Evolutionary conservation across 2,329 filamentous ascomycete species (phyloP), one percentile per base, ranked within the genome.

Genomic region (Botrytis pseudocinerea): DNA sequence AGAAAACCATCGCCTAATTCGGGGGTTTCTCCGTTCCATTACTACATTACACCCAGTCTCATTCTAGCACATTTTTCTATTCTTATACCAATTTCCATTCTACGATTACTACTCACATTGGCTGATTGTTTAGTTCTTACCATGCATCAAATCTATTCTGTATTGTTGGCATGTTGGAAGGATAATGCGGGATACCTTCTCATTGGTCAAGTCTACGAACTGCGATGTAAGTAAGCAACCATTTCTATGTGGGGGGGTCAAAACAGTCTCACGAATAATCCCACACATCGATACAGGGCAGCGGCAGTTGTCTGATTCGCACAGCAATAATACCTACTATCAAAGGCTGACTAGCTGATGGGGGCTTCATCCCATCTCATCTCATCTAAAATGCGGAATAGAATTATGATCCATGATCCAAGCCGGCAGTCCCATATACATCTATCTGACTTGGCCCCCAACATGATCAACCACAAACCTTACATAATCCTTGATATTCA

Each of bases 241-340:
- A n/a, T 70, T 12, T 28, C 48, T 38, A 9, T 40, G 22, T 66
- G 22, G 25, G 32, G 28, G 60, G 10, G 12, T 35, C 22, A 35
- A 12, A 18, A 35, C 8, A 35, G 10, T 65, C 63, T 40, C 25
- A 61, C 54, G 40, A 40, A n/a, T 25, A 16, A 25, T n/a, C 60
- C 14, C 25, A 40, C 40, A 70, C 22, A 48, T 25, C 25, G 40
- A 10, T 54, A 63, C 28, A 68, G n/a, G 42, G 16, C 44, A 48
- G 22, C 62, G 48, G 70, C 48, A 72, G 16, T 72, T 68, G 28
- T 68, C 25, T 68, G 12, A 68, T 61, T 68, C 38, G 70, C 28
- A 72, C 22, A 60, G 14, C 35, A 61, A 46, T 8, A 38, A 51
- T 25, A 28, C 35, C 28, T 28, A 61, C 44, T 25, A 51, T 38